A percentile compares a stretch with the other conserved stretches of the same genome.
Conservation (phyloP, 2,329 filamentous ascomycete species). For the Cryoendolithus antarcticus region DNA sequence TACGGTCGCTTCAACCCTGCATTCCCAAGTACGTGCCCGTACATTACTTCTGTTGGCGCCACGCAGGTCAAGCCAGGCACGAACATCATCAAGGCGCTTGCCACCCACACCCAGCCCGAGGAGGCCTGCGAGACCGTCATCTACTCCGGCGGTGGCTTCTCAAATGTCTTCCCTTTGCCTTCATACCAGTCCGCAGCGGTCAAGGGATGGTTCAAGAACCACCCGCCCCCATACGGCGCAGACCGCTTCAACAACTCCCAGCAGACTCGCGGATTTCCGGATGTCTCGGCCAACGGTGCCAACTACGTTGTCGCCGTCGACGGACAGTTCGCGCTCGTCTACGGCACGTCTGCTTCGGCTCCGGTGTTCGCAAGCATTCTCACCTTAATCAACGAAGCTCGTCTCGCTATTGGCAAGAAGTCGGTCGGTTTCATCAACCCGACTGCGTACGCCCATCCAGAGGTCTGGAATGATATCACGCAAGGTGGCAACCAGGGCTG, state of each 20-base stretch:
- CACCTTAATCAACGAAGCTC: constrained; percentile 34
- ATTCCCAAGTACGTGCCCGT: constrained; percentile 38
- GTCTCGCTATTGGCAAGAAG: constrained; percentile 24
- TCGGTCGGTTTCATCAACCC: constrained; percentile 32
- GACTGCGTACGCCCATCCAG: constrained; percentile 32
- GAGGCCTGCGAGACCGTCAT: constrained; percentile 36
- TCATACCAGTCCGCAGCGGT: constrained; percentile 35
- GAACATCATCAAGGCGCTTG: constrained; percentile 22
- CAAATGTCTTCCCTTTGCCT: constrained; percentile 37
- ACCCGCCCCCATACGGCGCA: constrained; percentile 30
- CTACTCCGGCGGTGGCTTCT: constrained; percentile 36
- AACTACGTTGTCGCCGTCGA: constrained; percentile 30
- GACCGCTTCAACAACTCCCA: constrained; percentile 37
- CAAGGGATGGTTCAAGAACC: constrained; percentile 28
- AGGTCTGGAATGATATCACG: constrained; percentile 28
- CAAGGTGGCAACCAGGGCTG: constrained; percentile 28
- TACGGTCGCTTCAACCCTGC: constrained; percentile 33
- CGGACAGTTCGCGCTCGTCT: constrained; percentile 31
- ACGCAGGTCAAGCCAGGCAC: constrained; percentile 34
- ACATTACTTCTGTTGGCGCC: constrained; percentile 41
- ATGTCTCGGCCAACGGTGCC: constrained; percentile 24
- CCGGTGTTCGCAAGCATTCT: constrained; percentile 39
- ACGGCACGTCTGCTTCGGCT: constrained; percentile 40
- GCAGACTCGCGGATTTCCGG: constrained; percentile 35
- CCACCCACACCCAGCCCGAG: constrained; percentile 23